phyloP scores from a whole-genome alignment of 2,329 filamentous ascomycete species.

The Sphaerulina vaccinii region DNA sequence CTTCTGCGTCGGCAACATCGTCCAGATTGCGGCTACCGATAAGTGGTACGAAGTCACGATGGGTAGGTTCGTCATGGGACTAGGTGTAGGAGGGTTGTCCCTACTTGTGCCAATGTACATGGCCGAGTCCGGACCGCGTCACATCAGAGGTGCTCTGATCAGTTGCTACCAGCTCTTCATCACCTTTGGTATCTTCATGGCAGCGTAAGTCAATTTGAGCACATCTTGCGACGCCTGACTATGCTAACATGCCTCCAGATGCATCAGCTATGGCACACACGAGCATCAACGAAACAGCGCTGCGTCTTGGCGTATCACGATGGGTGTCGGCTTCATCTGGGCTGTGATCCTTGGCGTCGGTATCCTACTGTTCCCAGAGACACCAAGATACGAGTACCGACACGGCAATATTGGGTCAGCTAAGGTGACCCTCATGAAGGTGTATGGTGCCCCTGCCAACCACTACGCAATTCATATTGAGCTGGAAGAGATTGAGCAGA shows the following conservation, averaged over 20 bases:
- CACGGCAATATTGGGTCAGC: constrained; percentile 52
- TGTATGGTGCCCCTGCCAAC: constrained; percentile 56
- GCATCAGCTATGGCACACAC: constrained; percentile 61
- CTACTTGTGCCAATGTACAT: constrained; percentile 65
- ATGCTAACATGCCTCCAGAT: constrained; percentile 14
- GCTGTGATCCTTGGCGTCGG: constrained; percentile 54
- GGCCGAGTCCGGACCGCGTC: constrained; percentile 63
- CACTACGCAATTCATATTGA: constrained; percentile 55
- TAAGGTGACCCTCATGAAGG: constrained; percentile 51
- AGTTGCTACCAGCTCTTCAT: constrained; percentile 65
- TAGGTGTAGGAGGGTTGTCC: constrained; percentile 63
- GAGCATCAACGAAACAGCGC: constrained; percentile 41
- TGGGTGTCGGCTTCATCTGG: constrained; percentile 59
- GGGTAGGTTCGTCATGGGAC: constrained; percentile 62
- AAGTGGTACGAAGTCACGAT: constrained; percentile 65
- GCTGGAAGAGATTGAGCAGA: constrained; percentile 55
- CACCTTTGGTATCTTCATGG: constrained; percentile 62
- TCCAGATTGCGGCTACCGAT: constrained; percentile 60
- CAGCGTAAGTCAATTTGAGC: constrained; percentile 23
- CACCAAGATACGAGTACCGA: constrained; percentile 59
- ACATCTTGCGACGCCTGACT: not conserved
- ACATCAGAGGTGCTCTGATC: constrained; percentile 63
- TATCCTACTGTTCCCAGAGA: constrained; percentile 57
- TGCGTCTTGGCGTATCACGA: constrained; percentile 63
- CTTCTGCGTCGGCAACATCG: constrained; percentile 62